phyloP scores from a whole-genome alignment of 495 filamentous ascomycete genomes.

The Thozetella sp. region DNA sequence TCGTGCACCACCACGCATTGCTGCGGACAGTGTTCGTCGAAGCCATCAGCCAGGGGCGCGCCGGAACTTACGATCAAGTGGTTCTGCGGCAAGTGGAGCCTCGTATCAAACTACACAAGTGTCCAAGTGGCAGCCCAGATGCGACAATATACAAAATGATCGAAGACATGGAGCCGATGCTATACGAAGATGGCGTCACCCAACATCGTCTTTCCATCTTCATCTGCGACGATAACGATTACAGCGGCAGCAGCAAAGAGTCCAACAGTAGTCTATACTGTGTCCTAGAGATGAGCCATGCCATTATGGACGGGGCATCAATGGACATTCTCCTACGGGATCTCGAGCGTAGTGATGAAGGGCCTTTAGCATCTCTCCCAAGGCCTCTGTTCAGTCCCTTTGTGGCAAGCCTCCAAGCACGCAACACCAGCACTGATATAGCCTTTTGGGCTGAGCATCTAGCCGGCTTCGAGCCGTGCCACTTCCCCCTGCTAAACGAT shows the following conservation, averaged over 20 bases:
- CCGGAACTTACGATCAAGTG: slow-evolving; percentile 20
- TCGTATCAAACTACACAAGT: slow-evolving; percentile 38
- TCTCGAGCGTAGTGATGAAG: neutral
- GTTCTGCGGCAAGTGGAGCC: slow-evolving; percentile 26
- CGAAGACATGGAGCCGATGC: slow-evolving; percentile 32
- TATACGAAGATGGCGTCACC: slow-evolving; percentile 38
- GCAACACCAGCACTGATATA: slow-evolving; percentile 44
- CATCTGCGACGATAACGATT: slow-evolving; percentile 30
- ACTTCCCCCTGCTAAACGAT: slow-evolving; percentile 10
- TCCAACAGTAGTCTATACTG: slow-evolving; percentile 27
- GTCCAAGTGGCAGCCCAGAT: slow-evolving; percentile 30
- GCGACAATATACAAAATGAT: slow-evolving; percentile 34
- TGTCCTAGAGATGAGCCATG: slow-evolving; percentile 57
- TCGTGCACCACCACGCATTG: slow-evolving; percentile 55
- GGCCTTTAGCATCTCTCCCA: neutral
- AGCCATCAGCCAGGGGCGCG: slow-evolving; percentile 13
- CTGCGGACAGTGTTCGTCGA: slow-evolving; percentile 32
- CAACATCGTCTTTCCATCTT: slow-evolving; percentile 50
- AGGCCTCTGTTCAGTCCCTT: neutral
- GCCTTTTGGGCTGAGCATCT: slow-evolving; percentile 22
- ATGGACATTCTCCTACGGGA: slow-evolving; percentile 2
- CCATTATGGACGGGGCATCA: neutral
- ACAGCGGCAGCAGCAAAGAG: slow-evolving; percentile 13
- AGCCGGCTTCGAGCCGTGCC: slow-evolving; percentile 17
- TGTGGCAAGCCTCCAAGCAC: slow-evolving; percentile 33